These are phyloP conservation scores for Eucalyptus globulus DNA, from an alignment of 345 rosid genomes.

Conservation along the genomic window DNA sequence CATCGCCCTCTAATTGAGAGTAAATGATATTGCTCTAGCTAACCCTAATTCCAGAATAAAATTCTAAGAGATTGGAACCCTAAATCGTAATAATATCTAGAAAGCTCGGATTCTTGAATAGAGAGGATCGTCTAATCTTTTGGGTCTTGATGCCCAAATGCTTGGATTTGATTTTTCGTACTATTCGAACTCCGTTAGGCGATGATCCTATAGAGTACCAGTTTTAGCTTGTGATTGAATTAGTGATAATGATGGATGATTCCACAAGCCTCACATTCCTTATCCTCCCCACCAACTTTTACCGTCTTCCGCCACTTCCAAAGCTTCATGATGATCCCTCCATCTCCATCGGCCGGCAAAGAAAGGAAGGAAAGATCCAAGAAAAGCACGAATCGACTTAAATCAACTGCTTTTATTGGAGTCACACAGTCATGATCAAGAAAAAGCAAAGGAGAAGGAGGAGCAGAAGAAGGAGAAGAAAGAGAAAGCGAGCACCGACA, in stretches of 20 bases:
- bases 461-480: not conserved
- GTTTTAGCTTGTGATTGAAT: not conserved
- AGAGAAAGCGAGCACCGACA: conserved; percentile 13
- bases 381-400: not conserved
- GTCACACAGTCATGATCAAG: not conserved
- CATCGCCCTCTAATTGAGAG: not conserved
- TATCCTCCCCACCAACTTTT: not conserved
- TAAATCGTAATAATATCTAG: not conserved
- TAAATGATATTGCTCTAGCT: not conserved
- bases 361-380: not conserved
- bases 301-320: not conserved
- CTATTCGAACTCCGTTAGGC: not conserved
- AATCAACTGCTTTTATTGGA: not conserved
- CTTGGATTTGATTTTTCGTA: not conserved
- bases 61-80: not conserved
- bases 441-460: not conserved
- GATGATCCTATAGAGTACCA: not conserved
- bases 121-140: not conserved
- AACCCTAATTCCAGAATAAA: not conserved
- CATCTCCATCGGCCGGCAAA: not conserved
- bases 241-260: not conserved
- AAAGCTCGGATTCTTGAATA: not conserved
- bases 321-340: not conserved
- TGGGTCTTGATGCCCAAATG: not conserved
- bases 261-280: not conserved